phyloP scores from a whole-genome alignment of 768 basidiomycete species.

The Boletus pseudo-olivaceus region DNA sequence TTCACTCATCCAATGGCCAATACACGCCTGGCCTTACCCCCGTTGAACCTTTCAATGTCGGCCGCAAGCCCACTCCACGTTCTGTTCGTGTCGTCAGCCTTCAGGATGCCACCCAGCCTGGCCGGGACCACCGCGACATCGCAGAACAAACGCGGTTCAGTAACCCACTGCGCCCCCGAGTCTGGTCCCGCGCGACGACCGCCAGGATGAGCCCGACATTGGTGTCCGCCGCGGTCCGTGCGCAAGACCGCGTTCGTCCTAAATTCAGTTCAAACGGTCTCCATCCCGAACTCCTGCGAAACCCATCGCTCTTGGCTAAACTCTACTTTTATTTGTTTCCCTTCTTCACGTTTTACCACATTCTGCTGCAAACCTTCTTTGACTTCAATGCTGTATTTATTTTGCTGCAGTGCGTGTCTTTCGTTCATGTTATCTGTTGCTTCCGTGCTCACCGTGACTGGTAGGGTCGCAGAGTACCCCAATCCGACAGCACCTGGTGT shows the following conservation, averaged over 20 bases:
- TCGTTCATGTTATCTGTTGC: not conserved
- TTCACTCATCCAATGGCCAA: slow-evolving; percentile 53
- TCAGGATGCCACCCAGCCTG: slow-evolving; percentile 44
- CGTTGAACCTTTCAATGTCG: slow-evolving; percentile 37
- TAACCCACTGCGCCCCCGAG: slow-evolving; percentile 42
- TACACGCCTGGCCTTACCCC: slow-evolving; percentile 33
- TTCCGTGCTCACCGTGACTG: slow-evolving; percentile 11
- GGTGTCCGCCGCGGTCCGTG: slow-evolving; percentile 36
- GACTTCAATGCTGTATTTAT: slow-evolving; percentile 89
- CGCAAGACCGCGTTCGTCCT: slow-evolving; percentile 43
- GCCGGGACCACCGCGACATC: slow-evolving; percentile 44
- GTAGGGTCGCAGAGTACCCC: slow-evolving; percentile 72
- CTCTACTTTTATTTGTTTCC: slow-evolving; percentile 69
- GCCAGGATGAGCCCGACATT: slow-evolving; percentile 42
- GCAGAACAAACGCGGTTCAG: slow-evolving; percentile 48
- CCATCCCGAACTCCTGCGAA: slow-evolving; percentile 65
- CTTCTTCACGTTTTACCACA: slow-evolving; percentile 66
- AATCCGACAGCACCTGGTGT: slow-evolving; percentile 66
- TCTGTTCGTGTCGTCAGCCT: slow-evolving; percentile 79
- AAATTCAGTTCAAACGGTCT: slow-evolving; percentile 65
- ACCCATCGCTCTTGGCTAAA: slow-evolving; percentile 51
- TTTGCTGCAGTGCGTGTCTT: slow-evolving; percentile 67
- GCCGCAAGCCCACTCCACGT: slow-evolving; percentile 76
- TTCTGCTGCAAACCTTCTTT: slow-evolving; percentile 78
- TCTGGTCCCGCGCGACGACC: slow-evolving; percentile 58